Evolutionary conservation across 2,329 filamentous ascomycete species (phyloP).

Genomic region (Curvularia sp.): DNA sequence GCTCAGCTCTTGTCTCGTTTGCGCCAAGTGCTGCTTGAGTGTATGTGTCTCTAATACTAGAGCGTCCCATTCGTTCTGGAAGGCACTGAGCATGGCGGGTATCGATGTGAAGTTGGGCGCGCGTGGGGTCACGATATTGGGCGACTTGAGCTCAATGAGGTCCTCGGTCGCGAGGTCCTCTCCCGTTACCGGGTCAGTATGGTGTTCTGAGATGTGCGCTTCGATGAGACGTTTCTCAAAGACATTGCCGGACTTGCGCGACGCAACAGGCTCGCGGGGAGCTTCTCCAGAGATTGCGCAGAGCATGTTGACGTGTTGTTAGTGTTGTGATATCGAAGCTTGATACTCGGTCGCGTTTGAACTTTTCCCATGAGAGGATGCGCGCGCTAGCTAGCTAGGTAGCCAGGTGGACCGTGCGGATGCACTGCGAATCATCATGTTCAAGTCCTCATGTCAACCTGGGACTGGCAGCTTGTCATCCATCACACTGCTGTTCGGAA

Average conservation of each 20-base stretch:
- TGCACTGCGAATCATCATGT: background rate
- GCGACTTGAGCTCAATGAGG: conserved; percentile 84
- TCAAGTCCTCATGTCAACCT: background rate
- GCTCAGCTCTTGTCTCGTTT: conserved; percentile 91
- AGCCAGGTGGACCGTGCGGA: conserved; percentile 6
- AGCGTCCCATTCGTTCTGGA: conserved; percentile 98
- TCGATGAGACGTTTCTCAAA: conserved; percentile 97
- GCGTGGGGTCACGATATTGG: conserved; percentile 83
- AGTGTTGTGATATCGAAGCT: conserved; percentile 3
- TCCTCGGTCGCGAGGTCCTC: conserved; percentile 85
- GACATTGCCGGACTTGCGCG: conserved; percentile 89
- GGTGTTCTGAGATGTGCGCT: conserved; percentile 91
- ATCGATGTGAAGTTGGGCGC: conserved; percentile 96
- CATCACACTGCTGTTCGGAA: background rate
- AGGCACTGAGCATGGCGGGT: conserved; percentile 88
- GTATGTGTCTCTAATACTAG: conserved; percentile 91
- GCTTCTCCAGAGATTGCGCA: conserved; percentile 90
- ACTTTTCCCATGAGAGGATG: conserved; percentile 15
- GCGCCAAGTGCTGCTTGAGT: conserved; percentile 84
- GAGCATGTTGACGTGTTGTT: conserved; percentile 35
- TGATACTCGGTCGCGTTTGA: conserved; percentile 12
- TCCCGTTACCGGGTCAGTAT: conserved; percentile 88
- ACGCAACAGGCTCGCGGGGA: conserved; percentile 92
- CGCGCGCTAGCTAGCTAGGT: conserved; percentile 9
- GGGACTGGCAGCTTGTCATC: background rate